Evolutionary conservation across 495 filamentous ascomycete genomes (phyloP), one percentile per base, ranked within the genome.

Genomic region (Coniosporium apollinis): DNA sequence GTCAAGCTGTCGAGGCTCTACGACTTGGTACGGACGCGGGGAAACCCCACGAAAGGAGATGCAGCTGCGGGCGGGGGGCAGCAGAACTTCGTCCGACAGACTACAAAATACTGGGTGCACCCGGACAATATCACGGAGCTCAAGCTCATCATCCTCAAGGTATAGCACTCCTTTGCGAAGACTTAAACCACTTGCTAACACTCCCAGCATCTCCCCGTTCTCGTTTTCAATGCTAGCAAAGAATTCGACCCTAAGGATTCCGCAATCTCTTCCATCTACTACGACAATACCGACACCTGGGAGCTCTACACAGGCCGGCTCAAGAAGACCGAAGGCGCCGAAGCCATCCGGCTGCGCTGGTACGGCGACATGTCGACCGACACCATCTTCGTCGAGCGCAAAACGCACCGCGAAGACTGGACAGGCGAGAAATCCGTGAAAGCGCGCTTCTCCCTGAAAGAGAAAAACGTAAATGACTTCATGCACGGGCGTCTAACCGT

Each of bases 101-200:
- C 89, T 0, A 99, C 89, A 2, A 99, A 99, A 51, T 99, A 96
- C 65, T 99, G 89, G 89, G 87, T 99, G 33, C 89, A 99, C 47
- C 82, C 81, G 5, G 91, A 99, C 55, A 96, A 99, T 50, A 89
- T 99, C 51, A 96, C 89, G 3, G 89, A 99, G 55, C 57, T 99
- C 38, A 99, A 99, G 56, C 66, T 99, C 50, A 84, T 99, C 43
- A 82, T 99, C 43, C 65, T 97, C 20, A 94, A 97, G 62, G 71
- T 73, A 47, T 17, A 49, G 9, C n/a, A 13, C 11, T 8, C 7
- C 7, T 6, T 8, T 18, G 29, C 9, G 24, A 3, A 17, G 6
- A 43, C 35, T 21, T 19, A 16, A 8, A 25, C 9, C 10, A 26
- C 22, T 30, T 37, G 35, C 50, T 57, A 36, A 43, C 34, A 48